These are phyloP conservation scores for Hygrophorus russula DNA, from an alignment of 768 basidiomycete species.

Conservation along the genomic window DNA sequence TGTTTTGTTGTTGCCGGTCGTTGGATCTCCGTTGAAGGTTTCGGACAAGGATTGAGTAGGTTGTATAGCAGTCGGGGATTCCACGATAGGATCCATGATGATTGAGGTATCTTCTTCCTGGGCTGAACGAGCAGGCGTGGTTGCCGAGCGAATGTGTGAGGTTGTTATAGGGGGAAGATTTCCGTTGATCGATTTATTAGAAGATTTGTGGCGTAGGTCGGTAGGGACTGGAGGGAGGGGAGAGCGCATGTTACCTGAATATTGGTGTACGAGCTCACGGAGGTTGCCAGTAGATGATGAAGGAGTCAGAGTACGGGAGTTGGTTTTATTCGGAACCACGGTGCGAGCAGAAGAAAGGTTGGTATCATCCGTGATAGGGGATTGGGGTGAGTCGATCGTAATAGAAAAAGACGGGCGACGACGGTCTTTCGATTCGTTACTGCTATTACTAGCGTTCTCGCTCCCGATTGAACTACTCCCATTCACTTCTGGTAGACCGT, in stretches of 20 bases:
- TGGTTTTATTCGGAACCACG: constrained; percentile 7
- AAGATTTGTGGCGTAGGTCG: constrained; percentile 10
- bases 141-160: constrained; percentile 11
- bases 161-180: constrained; percentile 6
- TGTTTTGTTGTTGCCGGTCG: constrained; percentile 9
- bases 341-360: constrained; percentile 1
- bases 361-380: constrained; percentile 1
- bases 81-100: constrained; percentile 25
- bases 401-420: constrained; percentile 1
- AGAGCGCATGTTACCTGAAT: not conserved
- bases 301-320: constrained; percentile 11
- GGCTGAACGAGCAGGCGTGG: constrained; percentile 6
- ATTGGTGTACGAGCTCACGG: constrained; percentile 7
- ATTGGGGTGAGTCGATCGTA: not conserved
- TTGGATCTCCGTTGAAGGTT: constrained; percentile 3
- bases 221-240: not conserved
- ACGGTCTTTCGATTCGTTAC: constrained; percentile 10
- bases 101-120: constrained; percentile 1
- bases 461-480: constrained; percentile 12
- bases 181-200: constrained; percentile 12
- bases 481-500: constrained; percentile 14
- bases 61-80: constrained; percentile 32
- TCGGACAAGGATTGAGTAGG: constrained; percentile 10
- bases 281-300: constrained; percentile 12
- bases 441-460: constrained; percentile 9